Percentiles rank a stretch among this genome's conserved stretches.
phyloP scores from a whole-genome alignment of 2,329 filamentous ascomycete species.

The Cordyceps cateniannulata region DNA sequence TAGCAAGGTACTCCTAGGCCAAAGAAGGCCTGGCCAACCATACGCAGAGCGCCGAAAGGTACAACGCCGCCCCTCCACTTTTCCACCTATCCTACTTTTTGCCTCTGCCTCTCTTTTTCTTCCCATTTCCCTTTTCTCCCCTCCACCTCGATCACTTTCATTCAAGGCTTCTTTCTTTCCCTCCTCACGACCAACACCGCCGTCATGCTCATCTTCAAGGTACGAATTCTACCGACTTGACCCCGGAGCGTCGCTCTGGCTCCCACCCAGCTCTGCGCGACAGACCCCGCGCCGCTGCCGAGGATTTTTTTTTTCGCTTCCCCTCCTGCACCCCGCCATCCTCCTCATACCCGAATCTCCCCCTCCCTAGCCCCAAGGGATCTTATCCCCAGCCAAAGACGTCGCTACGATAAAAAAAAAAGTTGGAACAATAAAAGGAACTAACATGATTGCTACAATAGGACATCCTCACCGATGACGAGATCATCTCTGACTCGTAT shows the following conservation, averaged over 20 bases:
- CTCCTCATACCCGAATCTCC: background rate
- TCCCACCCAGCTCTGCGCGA: background rate
- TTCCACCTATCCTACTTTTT: background rate
- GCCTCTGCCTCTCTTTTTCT: background rate
- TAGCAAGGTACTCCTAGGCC: background rate
- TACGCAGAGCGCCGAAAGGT: background rate
- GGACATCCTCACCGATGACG: slow-evolving; percentile 86
- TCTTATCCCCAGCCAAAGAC: too few species aligned
- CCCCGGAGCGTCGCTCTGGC: background rate
- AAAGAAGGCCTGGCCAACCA: background rate
- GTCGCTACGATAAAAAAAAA: background rate
- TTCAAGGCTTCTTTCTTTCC: background rate
- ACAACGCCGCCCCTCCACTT: slow-evolving; percentile 8
- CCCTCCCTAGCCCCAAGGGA: too few species aligned
- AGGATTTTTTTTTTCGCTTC: background rate
- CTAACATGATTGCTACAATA: slow-evolving; percentile 31
- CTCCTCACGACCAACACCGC: slow-evolving; percentile 8
- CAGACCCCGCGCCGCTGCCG: background rate
- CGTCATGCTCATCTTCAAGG: slow-evolving; percentile 14
- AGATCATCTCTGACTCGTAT: slow-evolving; percentile 96
- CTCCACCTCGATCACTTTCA: slow-evolving; percentile 6
- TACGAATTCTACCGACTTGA: background rate
- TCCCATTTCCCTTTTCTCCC: background rate
- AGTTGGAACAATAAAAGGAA: background rate
- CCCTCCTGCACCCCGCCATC: slow-evolving; percentile 10